Evolutionary conservation across 2,329 filamentous ascomycete species (phyloP).

Genomic region (Aspergillus ochraceoroseus): DNA sequence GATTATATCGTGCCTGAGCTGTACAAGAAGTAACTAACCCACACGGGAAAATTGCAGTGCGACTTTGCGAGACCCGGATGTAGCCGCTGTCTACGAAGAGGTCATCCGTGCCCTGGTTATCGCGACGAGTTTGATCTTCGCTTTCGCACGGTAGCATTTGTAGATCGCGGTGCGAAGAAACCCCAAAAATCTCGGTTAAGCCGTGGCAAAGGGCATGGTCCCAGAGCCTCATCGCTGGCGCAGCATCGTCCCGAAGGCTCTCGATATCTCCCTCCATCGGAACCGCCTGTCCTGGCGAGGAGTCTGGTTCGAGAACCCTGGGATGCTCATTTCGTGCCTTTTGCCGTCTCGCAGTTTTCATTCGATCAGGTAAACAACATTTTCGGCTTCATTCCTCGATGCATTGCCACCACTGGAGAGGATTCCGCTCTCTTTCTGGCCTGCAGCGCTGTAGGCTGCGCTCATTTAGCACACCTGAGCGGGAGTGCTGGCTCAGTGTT

Average conservation of each 20-base stretch:
- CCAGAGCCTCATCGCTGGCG: too few relatives aligned
- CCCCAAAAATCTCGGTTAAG: too few relatives aligned
- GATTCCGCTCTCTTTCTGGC: not conserved
- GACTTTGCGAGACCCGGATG: not conserved
- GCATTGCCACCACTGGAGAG: not conserved
- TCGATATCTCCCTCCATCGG: too few relatives aligned
- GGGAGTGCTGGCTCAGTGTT: not conserved
- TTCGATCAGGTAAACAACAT: not conserved
- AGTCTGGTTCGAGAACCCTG: not conserved
- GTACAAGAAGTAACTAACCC: too few relatives aligned
- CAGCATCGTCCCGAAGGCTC: too few relatives aligned
- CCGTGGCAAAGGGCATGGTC: too few relatives aligned
- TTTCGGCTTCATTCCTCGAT: not conserved
- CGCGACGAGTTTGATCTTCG: slow-evolving; percentile 1
- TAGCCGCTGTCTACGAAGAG: not conserved
- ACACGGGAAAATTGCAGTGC: too few relatives aligned
- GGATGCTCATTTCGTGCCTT: not conserved
- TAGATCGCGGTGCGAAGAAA: not conserved
- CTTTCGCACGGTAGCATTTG: not conserved
- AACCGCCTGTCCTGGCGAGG: not conserved
- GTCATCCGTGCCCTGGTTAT: not conserved
- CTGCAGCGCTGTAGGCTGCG: not conserved
- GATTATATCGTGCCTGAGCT: too few relatives aligned
- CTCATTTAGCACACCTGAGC: not conserved
- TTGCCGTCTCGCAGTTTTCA: not conserved